Evolutionary conservation across 306 rosid species (phyloP).

Genomic region (Vigna angularis): DNA sequence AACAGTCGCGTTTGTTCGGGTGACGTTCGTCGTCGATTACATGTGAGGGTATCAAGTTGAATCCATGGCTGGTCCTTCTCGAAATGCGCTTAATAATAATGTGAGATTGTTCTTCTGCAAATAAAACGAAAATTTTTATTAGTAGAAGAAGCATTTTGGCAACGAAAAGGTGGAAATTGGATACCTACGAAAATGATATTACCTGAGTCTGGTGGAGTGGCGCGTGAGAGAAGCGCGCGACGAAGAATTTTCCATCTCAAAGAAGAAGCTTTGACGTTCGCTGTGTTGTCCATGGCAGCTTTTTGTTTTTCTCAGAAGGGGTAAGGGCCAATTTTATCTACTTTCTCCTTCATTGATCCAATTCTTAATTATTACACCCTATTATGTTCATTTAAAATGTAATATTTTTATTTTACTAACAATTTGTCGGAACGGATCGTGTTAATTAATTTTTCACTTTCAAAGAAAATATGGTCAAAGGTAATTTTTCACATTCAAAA

Average conservation of each 20-base stretch:
- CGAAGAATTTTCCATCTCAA: constrained; percentile 84
- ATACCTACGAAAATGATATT: background rate
- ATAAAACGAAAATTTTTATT: background rate
- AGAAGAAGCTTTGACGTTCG: constrained; percentile 62
- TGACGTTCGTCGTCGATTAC: constrained; percentile 41
- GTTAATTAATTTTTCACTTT: no score
- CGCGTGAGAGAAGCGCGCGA: constrained; percentile 65
- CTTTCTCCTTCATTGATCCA: no score
- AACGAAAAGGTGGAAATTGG: background rate
- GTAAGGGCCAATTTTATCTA: background rate
- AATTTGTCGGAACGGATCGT: no score
- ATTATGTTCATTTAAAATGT: no score
- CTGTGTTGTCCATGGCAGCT: constrained; percentile 35
- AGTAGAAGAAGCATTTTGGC: constrained; percentile 13
- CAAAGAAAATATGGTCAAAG: no score
- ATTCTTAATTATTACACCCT: no score
- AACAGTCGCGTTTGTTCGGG: constrained; percentile 30
- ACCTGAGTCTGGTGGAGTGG: constrained; percentile 47
- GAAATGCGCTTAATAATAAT: constrained; percentile 60
- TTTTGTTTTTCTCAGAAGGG: background rate
- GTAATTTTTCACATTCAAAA: no score
- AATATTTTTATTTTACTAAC: no score
- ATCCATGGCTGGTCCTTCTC: constrained; percentile 70
- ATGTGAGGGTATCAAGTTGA: constrained; percentile 74
- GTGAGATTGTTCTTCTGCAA: constrained; percentile 61